phyloP scores from a whole-genome alignment of 306 rosid genomes.

The Trichosanthes truncata region DNA sequence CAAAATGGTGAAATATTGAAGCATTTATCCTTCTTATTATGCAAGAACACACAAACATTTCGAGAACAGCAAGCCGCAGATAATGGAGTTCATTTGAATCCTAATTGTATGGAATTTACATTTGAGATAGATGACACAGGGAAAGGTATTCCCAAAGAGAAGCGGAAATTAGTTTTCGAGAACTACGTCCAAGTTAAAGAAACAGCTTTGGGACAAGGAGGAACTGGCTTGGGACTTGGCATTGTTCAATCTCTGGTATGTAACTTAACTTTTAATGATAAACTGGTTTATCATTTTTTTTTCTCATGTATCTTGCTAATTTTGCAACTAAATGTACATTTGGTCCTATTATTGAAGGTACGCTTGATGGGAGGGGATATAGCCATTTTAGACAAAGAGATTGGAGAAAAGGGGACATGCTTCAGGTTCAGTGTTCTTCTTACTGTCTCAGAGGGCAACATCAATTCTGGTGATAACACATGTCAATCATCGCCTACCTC shows the following conservation, averaged over 20 bases:
- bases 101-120: conserved; percentile 38
- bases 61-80: conserved; percentile 21
- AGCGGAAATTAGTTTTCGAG: conserved; percentile 46
- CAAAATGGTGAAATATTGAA: conserved; percentile 8
- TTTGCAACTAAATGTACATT: not conserved
- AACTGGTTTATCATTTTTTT: not conserved
- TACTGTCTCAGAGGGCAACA: conserved; percentile 22
- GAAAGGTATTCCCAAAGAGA: conserved; percentile 82
- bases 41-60: conserved; percentile 14
- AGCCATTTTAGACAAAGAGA: conserved; percentile 54
- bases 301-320: not conserved
- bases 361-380: conserved; percentile 80
- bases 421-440: conserved; percentile 59
- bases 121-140: conserved; percentile 86
- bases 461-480: conserved; percentile 9
- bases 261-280: not conserved
- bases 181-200: conserved; percentile 72
- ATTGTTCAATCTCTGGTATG: conserved; percentile 76
- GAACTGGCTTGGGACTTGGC: conserved; percentile 94
- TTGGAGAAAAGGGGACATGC: conserved; percentile 55
- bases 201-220: conserved; percentile 42
- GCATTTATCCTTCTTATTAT: conserved; percentile 21
- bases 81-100: conserved; percentile 19
- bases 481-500: conserved; percentile 10
- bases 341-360: conserved; percentile 28